phyloP scores from a whole-genome alignment of 345 rosid species.

The Salix dunnii region DNA sequence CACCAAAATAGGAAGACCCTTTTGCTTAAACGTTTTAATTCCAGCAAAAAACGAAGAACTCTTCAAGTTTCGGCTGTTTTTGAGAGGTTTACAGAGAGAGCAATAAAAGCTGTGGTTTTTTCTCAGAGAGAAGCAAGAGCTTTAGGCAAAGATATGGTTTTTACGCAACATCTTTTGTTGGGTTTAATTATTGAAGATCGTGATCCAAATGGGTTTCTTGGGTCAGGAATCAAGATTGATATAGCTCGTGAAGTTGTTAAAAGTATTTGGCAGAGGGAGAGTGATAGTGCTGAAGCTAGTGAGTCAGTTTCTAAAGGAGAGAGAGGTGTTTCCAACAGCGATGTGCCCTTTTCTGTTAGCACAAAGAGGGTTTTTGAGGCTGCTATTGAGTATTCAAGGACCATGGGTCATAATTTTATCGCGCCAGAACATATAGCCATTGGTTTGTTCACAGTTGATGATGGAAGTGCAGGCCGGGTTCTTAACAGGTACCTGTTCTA shows the following conservation, averaged over 20 bases:
- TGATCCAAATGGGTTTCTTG: slow-evolving; percentile 77
- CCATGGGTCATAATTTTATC: slow-evolving; percentile 73
- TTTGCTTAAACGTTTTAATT: slow-evolving; percentile 20
- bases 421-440: slow-evolving; percentile 91
- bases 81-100: slow-evolving; percentile 83
- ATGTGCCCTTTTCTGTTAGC: slow-evolving; percentile 71
- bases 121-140: slow-evolving; percentile 82
- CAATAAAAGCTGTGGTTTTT: slow-evolving; percentile 70
- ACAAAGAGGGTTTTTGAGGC: slow-evolving; percentile 92
- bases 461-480: slow-evolving; percentile 78
- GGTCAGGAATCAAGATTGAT: slow-evolving; percentile 63
- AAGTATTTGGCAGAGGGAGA: slow-evolving; percentile 51
- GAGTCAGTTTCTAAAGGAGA: slow-evolving; percentile 15
- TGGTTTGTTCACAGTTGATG: slow-evolving; percentile 85
- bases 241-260: slow-evolving; percentile 69
- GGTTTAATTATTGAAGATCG: slow-evolving; percentile 80
- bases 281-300: slow-evolving; percentile 15
- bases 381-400: slow-evolving; percentile 90
- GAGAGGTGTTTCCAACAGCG: slow-evolving; percentile 15
- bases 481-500: slow-evolving; percentile 57
- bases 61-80: slow-evolving; percentile 63
- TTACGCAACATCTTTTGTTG: slow-evolving; percentile 71
- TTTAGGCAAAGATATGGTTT: slow-evolving; percentile 77
- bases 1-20: slow-evolving; percentile 15
- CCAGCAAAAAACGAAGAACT: slow-evolving; percentile 38